A percentile compares a stretch with the other conserved stretches of the same genome.
Evolutionary conservation across 352 stramenopile genomes (phyloP).

Genomic region (Globisporangium cylindrosporum): DNA sequence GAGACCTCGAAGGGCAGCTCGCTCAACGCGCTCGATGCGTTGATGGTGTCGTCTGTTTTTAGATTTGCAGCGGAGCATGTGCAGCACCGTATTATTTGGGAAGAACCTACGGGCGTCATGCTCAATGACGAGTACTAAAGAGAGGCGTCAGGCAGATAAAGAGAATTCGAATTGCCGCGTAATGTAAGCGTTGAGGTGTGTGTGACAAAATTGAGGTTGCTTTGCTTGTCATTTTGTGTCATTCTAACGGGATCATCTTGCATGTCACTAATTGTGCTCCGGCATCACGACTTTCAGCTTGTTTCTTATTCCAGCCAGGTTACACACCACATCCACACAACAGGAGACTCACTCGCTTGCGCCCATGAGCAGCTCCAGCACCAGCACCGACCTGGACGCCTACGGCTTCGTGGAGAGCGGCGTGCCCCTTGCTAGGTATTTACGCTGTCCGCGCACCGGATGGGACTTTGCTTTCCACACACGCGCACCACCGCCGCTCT

Average conservation of each 20-base stretch:
- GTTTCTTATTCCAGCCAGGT: neutral
- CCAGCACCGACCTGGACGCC: neutral
- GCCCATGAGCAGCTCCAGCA: neutral
- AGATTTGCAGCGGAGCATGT: neutral
- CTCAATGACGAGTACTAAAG: neutral
- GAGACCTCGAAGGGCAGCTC: neutral
- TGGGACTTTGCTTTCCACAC: slow-evolving; percentile 10
- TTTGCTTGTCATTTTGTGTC: neutral
- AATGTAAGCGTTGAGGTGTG: too few species aligned
- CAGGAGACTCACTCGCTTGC: neutral
- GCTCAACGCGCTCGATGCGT: neutral
- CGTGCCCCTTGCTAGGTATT: neutral
- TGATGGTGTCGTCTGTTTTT: neutral
- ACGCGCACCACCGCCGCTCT: neutral
- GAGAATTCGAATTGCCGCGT: neutral
- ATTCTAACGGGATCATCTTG: neutral
- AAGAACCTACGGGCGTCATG: neutral
- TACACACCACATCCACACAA: neutral
- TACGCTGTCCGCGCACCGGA: slow-evolving; percentile 1
- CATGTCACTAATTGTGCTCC: neutral
- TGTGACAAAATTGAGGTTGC: neutral
- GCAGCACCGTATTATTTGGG: neutral
- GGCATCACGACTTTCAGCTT: neutral
- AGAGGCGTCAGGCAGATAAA: neutral
- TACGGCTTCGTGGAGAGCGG: slow-evolving; percentile 5